Conservation (phyloP, 805 yeast genomes). For the Saturnispora dispora region DNA sequence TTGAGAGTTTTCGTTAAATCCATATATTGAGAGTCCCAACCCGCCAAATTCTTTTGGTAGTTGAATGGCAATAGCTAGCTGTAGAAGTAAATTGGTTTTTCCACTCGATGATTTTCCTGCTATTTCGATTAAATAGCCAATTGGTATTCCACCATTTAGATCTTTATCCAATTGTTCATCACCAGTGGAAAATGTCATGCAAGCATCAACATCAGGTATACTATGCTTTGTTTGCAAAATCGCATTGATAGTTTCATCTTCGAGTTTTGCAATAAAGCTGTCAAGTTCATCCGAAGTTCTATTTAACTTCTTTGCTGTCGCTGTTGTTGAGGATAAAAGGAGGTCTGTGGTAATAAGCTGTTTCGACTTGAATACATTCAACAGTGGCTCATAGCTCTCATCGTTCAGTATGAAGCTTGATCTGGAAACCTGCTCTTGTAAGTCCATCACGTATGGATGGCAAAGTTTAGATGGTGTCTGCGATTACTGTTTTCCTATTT, state of each 20-base stretch:
- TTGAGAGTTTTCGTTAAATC: background rate
- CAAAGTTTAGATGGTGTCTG: background rate
- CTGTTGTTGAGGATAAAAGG: constrained; percentile 29
- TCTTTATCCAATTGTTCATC: constrained; percentile 39
- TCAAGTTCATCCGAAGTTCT: constrained; percentile 28
- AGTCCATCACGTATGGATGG: constrained; percentile 7
- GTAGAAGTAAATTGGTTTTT: constrained; percentile 72
- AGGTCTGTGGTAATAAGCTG: constrained; percentile 34
- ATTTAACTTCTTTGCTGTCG: constrained; percentile 27
- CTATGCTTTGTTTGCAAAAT: background rate
- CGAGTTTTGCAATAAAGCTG: constrained; percentile 14
- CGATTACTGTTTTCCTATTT: background rate
- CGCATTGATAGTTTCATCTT: constrained; percentile 4
- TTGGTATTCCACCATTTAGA: constrained; percentile 43
- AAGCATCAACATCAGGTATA: background rate
- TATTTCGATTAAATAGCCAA: constrained; percentile 58
- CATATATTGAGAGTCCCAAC: constrained; percentile 26
- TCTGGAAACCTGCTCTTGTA: background rate
- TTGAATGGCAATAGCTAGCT: constrained; percentile 53
- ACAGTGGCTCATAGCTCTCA: constrained; percentile 21
- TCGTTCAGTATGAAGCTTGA: constrained; percentile 17
- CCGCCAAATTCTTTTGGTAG: constrained; percentile 41
- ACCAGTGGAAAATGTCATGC: constrained; percentile 40
- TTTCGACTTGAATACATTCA: constrained; percentile 21
- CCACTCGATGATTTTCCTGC: constrained; percentile 84